Evolutionary conservation across 1,284 basidiomycete genomes (phyloP).

Genomic region (Ceratobasidium theobromae): DNA sequence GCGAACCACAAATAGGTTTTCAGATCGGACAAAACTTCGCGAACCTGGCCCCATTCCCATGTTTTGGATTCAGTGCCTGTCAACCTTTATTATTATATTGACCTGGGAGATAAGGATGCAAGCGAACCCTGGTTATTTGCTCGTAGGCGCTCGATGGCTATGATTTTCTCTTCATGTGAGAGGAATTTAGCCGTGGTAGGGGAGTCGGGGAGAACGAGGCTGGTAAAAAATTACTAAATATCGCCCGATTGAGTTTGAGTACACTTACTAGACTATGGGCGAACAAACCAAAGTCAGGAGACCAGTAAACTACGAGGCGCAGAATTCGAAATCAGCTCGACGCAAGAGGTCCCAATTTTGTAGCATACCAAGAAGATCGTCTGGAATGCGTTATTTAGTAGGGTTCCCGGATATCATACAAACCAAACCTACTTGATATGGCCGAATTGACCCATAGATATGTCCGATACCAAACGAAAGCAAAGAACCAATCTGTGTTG

Average conservation of each 20-base stretch:
- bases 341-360: too few relatives aligned
- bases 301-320: constrained; percentile 55
- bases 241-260: background rate
- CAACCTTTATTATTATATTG: background rate
- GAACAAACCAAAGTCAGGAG: constrained; percentile 49
- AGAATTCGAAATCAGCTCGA: too few relatives aligned
- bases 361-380: constrained; percentile 19
- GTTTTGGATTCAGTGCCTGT: constrained; percentile 40
- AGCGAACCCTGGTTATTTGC: constrained; percentile 44
- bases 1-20: constrained; percentile 43
- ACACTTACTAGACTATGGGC: constrained; percentile 50
- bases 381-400: background rate
- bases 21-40: constrained; percentile 44
- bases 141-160: constrained; percentile 44
- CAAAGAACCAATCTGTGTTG: constrained; percentile 45
- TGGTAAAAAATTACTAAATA: background rate
- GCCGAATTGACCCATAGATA: constrained; percentile 44
- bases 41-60: constrained; percentile 45
- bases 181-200: constrained; percentile 42
- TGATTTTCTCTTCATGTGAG: constrained; percentile 42
- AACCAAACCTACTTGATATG: constrained; percentile 44
- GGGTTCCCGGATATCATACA: too few relatives aligned
- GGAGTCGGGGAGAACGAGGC: constrained; percentile 25
- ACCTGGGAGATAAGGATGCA: background rate
- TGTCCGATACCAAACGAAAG: constrained; percentile 50